phyloP scores from a whole-genome alignment of 768 basidiomycete species.

The Tulasnella sp. region DNA sequence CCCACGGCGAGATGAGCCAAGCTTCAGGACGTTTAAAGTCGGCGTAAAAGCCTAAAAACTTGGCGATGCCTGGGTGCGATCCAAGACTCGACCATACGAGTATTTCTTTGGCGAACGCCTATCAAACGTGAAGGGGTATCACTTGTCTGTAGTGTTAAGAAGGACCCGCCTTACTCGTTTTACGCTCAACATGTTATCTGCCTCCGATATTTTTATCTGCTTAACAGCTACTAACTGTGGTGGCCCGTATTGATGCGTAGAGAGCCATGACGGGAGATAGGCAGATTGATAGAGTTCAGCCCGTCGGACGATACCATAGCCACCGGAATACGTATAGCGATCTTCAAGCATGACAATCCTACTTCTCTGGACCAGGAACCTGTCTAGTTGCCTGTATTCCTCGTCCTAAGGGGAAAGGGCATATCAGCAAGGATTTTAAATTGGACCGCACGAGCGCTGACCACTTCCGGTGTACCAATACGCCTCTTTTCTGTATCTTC shows the following conservation, averaged over 20 bases:
- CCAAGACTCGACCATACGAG: not conserved
- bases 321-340: not conserved
- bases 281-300: slow-evolving; percentile 1
- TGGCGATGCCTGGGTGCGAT: not conserved
- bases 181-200: not conserved
- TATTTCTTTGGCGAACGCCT: not conserved
- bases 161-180: not conserved
- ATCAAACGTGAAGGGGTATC: not conserved
- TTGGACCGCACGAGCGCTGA: not conserved
- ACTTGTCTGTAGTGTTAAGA: not conserved
- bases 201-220: not conserved
- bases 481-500: too few species aligned
- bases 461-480: not conserved
- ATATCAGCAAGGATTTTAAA: not conserved
- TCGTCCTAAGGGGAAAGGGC: not conserved
- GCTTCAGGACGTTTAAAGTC: not conserved
- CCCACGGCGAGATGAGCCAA: not conserved
- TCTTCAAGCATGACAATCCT: not conserved
- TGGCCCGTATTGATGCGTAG: not conserved
- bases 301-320: not conserved
- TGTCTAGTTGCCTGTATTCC: not conserved
- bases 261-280: not conserved
- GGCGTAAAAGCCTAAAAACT: slow-evolving; percentile 5
- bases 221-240: not conserved
- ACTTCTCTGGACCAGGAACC: not conserved